Conservation (phyloP, 805 yeast species). For the Wickerhamomyces rabaulensis region DNA sequence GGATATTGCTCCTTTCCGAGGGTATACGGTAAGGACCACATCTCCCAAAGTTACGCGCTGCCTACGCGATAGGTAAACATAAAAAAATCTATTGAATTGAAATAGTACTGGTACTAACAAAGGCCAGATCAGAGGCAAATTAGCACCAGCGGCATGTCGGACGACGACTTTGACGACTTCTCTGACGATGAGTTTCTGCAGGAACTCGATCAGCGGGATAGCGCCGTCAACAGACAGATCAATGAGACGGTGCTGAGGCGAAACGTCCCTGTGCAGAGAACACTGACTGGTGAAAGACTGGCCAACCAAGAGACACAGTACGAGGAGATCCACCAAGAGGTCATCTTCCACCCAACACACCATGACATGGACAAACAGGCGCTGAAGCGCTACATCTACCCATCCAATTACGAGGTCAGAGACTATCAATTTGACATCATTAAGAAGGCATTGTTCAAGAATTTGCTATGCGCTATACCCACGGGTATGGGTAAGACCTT, state of each 20-base stretch:
- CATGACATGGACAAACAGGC: constrained; percentile 40
- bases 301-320: constrained; percentile 20
- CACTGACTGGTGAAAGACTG: constrained; percentile 27
- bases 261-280: constrained; percentile 29
- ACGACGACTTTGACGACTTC: constrained; percentile 22
- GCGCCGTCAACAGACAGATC: constrained; percentile 27
- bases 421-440: constrained; percentile 88
- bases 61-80: background rate
- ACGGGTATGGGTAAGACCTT: constrained; percentile 98
- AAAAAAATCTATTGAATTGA: too few relatives aligned
- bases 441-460: constrained; percentile 61
- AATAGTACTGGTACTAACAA: background rate
- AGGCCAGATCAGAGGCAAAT: background rate
- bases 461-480: constrained; percentile 85
- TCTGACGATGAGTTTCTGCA: constrained; percentile 26
- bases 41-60: background rate
- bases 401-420: constrained; percentile 76
- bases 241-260: constrained; percentile 26
- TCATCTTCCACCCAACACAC: constrained; percentile 40
- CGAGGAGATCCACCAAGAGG: constrained; percentile 32
- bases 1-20: background rate
- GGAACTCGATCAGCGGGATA: constrained; percentile 20
- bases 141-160: background rate
- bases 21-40: background rate
- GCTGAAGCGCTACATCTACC: constrained; percentile 60